Percentiles rank a stretch among this genome's conserved stretches.
These are phyloP conservation scores for Wickerhamomyces bisporus DNA, from an alignment of 805 yeast species.

Conservation along the genomic window DNA sequence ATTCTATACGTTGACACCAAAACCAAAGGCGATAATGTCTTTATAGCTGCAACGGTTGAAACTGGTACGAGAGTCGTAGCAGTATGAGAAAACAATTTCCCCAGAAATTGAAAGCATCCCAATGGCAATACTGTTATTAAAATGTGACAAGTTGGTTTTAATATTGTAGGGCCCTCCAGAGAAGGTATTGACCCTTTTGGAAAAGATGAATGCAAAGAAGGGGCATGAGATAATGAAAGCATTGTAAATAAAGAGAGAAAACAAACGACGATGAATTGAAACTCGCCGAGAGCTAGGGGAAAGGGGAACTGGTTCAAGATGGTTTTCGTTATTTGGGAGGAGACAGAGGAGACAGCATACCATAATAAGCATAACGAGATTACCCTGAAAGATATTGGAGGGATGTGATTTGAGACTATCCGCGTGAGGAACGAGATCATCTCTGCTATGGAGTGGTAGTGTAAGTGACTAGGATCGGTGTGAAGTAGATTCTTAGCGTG, in stretches of 20 bases:
- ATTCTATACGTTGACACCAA: constrained; percentile 52
- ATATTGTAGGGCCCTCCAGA: constrained; percentile 17
- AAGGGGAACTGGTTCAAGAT: constrained; percentile 51
- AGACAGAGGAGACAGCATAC: constrained; percentile 58
- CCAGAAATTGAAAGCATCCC: constrained; percentile 61
- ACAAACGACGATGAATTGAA: constrained; percentile 53
- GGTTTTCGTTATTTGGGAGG: constrained; percentile 58
- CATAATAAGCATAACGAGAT: constrained; percentile 43
- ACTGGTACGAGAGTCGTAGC: constrained; percentile 64
- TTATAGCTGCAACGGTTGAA: constrained; percentile 66
- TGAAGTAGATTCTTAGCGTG: no score
- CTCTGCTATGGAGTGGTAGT: no score
- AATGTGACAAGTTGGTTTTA: constrained; percentile 34
- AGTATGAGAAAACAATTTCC: constrained; percentile 55
- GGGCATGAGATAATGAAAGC: constrained; percentile 27
- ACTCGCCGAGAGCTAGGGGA: constrained; percentile 61
- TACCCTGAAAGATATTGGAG: background rate
- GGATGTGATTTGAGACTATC: background rate
- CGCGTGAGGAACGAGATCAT: no score
- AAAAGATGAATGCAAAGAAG: constrained; percentile 31
- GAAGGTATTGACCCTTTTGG: constrained; percentile 53
- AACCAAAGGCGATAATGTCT: constrained; percentile 60
- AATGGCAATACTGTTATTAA: constrained; percentile 52
- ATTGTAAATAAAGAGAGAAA: constrained; percentile 36
- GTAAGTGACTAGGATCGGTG: no score